These are phyloP conservation scores for Aspergillus candidus DNA, from an alignment of 2,329 filamentous ascomycete genomes.

Conservation along the genomic window DNA sequence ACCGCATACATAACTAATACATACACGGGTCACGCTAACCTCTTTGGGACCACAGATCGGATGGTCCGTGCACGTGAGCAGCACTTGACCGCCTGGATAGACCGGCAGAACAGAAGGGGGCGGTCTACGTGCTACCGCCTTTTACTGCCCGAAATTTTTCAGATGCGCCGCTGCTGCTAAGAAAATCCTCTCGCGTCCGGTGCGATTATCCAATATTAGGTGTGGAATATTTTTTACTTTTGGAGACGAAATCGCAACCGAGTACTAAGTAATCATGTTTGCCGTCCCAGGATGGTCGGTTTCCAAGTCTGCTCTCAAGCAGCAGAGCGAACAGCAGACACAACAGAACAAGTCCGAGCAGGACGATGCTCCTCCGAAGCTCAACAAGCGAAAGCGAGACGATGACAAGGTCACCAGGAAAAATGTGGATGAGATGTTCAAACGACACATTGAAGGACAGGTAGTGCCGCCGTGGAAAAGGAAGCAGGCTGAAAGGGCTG, in stretches of 20 bases:
- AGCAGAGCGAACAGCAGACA: constrained; percentile 55
- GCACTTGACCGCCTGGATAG: no score
- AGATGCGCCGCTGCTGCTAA: not conserved
- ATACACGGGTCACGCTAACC: no score
- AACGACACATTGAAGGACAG: constrained; percentile 69
- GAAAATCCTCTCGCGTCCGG: no score
- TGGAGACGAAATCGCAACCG: not conserved
- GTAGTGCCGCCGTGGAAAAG: constrained; percentile 27
- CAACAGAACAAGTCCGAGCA: constrained; percentile 54
- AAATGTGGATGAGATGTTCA: constrained; percentile 74
- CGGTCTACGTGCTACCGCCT: constrained; percentile 4
- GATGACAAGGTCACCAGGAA: constrained; percentile 52
- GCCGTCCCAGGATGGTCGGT: constrained; percentile 90
- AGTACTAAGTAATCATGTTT: constrained; percentile 56
- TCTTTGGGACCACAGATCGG: not conserved
- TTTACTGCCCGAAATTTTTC: constrained; percentile 15
- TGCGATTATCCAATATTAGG: no score
- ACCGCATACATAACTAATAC: no score
- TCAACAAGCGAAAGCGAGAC: constrained; percentile 44
- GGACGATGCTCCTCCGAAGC: constrained; percentile 19
- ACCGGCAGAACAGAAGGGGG: no score
- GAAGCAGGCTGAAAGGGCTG: constrained; percentile 30
- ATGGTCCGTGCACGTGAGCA: not conserved
- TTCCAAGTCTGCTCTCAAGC: constrained; percentile 63
- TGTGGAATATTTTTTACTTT: not conserved